A percentile compares a stretch with the other conserved stretches of the same genome.
phyloP scores from a whole-genome alignment of 495 filamentous ascomycete genomes.

The Hyaloscypha variabilis region DNA sequence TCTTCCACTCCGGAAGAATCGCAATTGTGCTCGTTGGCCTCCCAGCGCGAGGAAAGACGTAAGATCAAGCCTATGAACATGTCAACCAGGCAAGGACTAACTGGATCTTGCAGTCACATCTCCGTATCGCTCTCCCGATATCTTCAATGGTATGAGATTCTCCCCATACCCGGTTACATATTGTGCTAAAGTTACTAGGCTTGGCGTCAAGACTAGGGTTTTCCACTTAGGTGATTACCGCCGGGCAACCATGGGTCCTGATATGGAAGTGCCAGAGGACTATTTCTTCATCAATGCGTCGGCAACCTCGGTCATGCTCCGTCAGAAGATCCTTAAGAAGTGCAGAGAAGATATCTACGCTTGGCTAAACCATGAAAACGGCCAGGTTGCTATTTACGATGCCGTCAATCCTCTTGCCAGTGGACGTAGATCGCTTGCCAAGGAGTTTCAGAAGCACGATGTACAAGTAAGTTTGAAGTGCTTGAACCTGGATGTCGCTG shows the following conservation, averaged over 20 bases:
- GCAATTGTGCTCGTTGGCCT: conserved; percentile 96
- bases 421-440: conserved; percentile 84
- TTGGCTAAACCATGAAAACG: conserved; percentile 95
- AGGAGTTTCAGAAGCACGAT: conserved; percentile 95
- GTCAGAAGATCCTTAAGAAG: conserved; percentile 96
- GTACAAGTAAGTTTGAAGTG: conserved; percentile 65
- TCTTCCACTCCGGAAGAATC: conserved; percentile 97
- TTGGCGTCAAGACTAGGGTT: conserved; percentile 96
- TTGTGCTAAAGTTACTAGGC: conserved; percentile 52
- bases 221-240: conserved; percentile 98
- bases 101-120: conserved; percentile 65
- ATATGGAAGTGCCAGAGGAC: conserved; percentile 89
- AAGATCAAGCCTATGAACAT: conserved; percentile 35
- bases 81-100: conserved; percentile 28
- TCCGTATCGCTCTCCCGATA: conserved; percentile 95
- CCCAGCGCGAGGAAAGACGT: conserved; percentile 97
- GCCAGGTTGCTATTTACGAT: conserved; percentile 98
- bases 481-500: neutral
- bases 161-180: neutral
- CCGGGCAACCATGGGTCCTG: conserved; percentile 83
- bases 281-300: conserved; percentile 98
- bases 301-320: conserved; percentile 80
- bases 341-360: conserved; percentile 96
- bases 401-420: conserved; percentile 91
- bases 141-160: conserved; percentile 75